Evolutionary conservation across 345 rosid species (phyloP).

Genomic region (Clarkia xantiana): DNA sequence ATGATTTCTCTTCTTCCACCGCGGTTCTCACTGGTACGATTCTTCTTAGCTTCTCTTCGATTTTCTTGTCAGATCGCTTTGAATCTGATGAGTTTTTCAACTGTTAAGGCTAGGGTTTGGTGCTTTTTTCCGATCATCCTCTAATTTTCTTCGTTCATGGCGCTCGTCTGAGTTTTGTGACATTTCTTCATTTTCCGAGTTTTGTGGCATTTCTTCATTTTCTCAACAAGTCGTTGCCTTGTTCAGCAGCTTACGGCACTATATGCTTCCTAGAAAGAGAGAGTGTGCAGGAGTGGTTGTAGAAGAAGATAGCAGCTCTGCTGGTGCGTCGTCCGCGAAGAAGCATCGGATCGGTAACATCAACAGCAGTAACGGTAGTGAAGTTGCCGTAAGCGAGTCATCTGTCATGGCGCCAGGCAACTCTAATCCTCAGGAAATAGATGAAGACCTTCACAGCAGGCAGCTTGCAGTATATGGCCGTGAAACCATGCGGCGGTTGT

Average conservation of each 20-base stretch:
- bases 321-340: conserved; percentile 33
- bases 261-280: conserved; percentile 97
- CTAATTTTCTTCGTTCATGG: background rate
- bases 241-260: conserved; percentile 54
- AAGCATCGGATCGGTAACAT: conserved; percentile 37
- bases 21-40: conserved; percentile 49
- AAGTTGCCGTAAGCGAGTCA: conserved; percentile 9
- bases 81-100: conserved; percentile 14
- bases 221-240: too few relatives aligned
- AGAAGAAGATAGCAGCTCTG: conserved; percentile 19
- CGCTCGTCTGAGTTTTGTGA: conserved; percentile 2
- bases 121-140: conserved; percentile 16
- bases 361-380: conserved; percentile 11
- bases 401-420: conserved; percentile 66
- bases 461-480: conserved; percentile 99
- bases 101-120: conserved; percentile 11
- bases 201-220: conserved; percentile 30
- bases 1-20: conserved; percentile 35
- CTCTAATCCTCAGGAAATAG: conserved; percentile 57
- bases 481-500: conserved; percentile 92
- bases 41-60: conserved; percentile 2
- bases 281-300: conserved; percentile 37
- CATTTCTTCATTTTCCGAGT: conserved; percentile 13
- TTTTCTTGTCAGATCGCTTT: conserved; percentile 3
- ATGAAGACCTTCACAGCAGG: conserved; percentile 96